Percentiles rank a stretch among this genome's conserved stretches.
Conservation (phyloP, 2,329 filamentous ascomycete genomes). For the Coccinonectria pachysandricola region DNA sequence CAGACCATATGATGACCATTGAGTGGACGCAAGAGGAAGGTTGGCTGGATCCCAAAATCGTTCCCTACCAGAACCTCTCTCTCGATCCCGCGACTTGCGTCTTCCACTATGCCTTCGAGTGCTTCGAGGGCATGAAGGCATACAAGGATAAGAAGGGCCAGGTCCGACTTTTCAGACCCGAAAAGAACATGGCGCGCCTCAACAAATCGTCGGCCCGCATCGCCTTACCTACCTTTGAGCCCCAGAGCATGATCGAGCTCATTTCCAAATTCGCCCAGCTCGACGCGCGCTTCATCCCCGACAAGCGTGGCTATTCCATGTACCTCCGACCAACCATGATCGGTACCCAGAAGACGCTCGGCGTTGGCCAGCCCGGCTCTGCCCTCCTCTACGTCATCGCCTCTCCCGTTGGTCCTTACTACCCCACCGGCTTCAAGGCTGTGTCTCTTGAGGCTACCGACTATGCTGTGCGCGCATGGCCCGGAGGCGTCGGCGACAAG, state of each 20-base stretch:
- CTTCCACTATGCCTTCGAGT: slow-evolving; percentile 97
- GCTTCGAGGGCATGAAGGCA: slow-evolving; percentile 98
- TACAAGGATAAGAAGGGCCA: slow-evolving; percentile 78
- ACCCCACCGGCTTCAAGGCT: slow-evolving; percentile 96
- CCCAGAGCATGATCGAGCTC: slow-evolving; percentile 64
- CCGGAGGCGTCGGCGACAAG: slow-evolving; percentile 93
- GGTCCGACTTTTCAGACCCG: slow-evolving; percentile 82
- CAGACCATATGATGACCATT: slow-evolving; percentile 93
- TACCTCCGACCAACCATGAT: slow-evolving; percentile 97
- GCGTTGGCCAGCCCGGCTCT: slow-evolving; percentile 82
- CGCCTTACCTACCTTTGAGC: slow-evolving; percentile 78
- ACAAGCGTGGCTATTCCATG: slow-evolving; percentile 78
- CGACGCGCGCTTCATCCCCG: slow-evolving; percentile 83
- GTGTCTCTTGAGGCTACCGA: slow-evolving; percentile 91
- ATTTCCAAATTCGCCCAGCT: slow-evolving; percentile 70
- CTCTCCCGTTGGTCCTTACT: slow-evolving; percentile 93
- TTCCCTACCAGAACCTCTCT: slow-evolving; percentile 92
- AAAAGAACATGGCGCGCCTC: slow-evolving; percentile 91
- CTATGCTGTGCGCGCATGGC: slow-evolving; percentile 95
- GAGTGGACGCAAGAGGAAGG: slow-evolving; percentile 84
- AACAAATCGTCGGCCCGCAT: slow-evolving; percentile 89
- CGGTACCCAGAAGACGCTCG: slow-evolving; percentile 88
- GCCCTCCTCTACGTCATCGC: slow-evolving; percentile 93
- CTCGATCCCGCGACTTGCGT: slow-evolving; percentile 95
- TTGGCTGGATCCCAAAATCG: slow-evolving; percentile 76